Conservation (phyloP, 495 filamentous ascomycete genomes). For the Astrothelium subdiscretum region DNA sequence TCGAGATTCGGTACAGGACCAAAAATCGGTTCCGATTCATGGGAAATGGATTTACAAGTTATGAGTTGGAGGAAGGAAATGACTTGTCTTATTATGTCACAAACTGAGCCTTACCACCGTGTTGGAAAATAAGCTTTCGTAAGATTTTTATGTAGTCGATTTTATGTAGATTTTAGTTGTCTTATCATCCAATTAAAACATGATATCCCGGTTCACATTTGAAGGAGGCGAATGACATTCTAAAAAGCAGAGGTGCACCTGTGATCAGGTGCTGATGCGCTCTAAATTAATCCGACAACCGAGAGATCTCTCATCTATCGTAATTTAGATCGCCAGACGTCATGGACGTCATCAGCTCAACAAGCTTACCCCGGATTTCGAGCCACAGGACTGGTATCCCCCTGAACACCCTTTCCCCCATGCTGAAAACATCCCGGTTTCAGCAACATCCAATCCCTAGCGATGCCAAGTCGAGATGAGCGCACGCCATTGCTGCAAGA, state of each 20-base stretch:
- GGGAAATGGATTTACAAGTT: conserved; percentile 12
- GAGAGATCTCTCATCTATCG: neutral
- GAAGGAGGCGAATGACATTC: too few relatives aligned
- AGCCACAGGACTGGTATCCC: too few relatives aligned
- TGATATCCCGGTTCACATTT: too few relatives aligned
- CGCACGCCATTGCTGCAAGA: conserved; percentile 7
- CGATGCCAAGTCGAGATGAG: conserved; percentile 1
- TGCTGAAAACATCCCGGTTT: neutral
- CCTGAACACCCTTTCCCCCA: too few relatives aligned
- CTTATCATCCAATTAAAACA: too few relatives aligned
- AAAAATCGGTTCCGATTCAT: conserved; percentile 17
- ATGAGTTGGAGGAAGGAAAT: conserved; percentile 8
- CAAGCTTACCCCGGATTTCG: too few relatives aligned
- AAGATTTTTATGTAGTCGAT: too few relatives aligned
- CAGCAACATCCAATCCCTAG: neutral
- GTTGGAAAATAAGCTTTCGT: neutral
- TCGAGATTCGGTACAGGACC: conserved; percentile 14
- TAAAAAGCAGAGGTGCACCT: too few relatives aligned
- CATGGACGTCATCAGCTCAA: neutral
- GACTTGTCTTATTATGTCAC: conserved; percentile 15
- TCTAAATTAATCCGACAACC: too few relatives aligned
- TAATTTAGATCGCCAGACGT: too few relatives aligned
- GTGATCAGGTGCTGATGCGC: too few relatives aligned
- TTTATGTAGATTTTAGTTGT: too few relatives aligned
- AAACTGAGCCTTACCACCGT: neutral